Evolutionary conservation across 495 filamentous ascomycete genomes (phyloP).

Genomic region (Neohortaea acidophila): DNA sequence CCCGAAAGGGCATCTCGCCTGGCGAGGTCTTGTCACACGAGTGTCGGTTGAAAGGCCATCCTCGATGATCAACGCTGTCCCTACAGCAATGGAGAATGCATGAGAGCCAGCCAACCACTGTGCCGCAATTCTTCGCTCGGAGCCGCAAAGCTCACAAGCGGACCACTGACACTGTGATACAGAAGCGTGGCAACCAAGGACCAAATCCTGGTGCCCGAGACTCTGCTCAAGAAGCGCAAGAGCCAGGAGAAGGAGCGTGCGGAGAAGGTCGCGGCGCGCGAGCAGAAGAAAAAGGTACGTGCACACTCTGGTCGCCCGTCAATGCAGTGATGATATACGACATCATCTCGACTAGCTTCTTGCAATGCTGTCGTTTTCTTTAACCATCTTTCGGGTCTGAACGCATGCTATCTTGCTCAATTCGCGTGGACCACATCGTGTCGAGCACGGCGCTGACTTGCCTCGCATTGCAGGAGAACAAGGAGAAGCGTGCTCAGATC

Average conservation of each 20-base stretch:
- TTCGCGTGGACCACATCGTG: too few species aligned
- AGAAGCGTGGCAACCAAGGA: conserved; percentile 78
- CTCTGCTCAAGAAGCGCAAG: conserved; percentile 99
- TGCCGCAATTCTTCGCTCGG: conserved; percentile 82
- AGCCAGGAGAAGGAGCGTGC: conserved; percentile 95
- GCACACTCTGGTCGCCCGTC: conserved; percentile 19
- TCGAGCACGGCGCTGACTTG: conserved; percentile 18
- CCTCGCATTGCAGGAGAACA: conserved; percentile 64
- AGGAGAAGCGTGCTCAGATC: conserved; percentile 92
- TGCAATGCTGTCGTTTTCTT: conserved; percentile 90
- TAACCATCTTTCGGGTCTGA: conserved; percentile 99
- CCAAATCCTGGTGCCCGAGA: conserved; percentile 92
- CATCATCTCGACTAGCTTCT: conserved; percentile 68
- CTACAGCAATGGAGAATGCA: conserved; percentile 77
- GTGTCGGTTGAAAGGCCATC: conserved; percentile 35
- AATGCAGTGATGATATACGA: conserved; percentile 59
- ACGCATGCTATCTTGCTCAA: conserved; percentile 23
- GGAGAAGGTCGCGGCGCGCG: conserved; percentile 59
- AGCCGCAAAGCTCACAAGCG: conserved; percentile 49
- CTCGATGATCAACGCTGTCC: too few species aligned
- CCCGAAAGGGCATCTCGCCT: too few species aligned
- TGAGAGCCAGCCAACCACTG: conserved; percentile 34
- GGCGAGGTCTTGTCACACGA: conserved; percentile 71
- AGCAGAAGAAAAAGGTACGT: conserved; percentile 79
- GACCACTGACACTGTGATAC: conserved; percentile 58